Evolutionary conservation across 768 basidiomycete species (phyloP).

Genomic region (Arthromyces matolae): DNA sequence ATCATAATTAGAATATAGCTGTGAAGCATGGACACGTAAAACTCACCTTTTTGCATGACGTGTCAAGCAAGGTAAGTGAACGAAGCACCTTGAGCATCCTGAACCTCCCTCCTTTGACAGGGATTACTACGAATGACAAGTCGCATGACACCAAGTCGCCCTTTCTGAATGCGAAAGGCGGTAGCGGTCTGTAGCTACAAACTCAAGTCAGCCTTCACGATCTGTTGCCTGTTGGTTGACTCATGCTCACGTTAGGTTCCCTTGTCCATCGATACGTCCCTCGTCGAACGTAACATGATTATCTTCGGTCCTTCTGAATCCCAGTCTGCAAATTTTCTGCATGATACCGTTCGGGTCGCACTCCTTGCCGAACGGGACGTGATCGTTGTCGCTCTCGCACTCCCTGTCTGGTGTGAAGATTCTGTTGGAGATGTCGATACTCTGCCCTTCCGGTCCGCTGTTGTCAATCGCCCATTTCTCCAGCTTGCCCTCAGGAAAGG

Average conservation of each 20-base stretch:
- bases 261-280: background rate
- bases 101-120: background rate
- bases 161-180: background rate
- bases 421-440: background rate
- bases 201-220: background rate
- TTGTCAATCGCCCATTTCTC: background rate
- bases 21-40: no score
- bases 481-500: background rate
- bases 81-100: background rate
- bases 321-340: background rate
- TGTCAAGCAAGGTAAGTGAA: background rate
- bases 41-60: background rate
- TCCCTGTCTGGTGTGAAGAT: background rate
- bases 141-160: background rate
- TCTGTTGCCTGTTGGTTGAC: background rate
- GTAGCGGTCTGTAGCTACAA: background rate
- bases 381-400: background rate
- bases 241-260: background rate
- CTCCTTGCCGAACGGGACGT: background rate
- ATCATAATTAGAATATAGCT: background rate
- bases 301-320: background rate
- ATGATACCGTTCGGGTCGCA: background rate
- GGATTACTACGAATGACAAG: background rate
- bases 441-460: background rate
- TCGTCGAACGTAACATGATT: background rate